A percentile compares a stretch with the other conserved stretches of the same genome.
phyloP scores from a whole-genome alignment of 192 early-diverging fungal species.

The Endogone sp. region DNA sequence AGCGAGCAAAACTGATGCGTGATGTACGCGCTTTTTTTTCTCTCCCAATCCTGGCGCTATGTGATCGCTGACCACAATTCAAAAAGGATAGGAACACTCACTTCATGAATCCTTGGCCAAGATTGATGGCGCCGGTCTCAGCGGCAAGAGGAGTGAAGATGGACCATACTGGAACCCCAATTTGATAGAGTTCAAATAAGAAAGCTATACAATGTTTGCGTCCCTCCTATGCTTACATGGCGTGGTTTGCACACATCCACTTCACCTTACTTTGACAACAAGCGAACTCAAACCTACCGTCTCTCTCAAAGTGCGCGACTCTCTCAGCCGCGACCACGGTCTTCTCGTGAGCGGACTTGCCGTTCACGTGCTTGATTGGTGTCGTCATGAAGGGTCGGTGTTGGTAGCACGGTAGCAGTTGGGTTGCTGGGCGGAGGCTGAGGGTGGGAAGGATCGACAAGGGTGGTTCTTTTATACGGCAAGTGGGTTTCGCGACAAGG shows the following conservation, averaged over 20 bases:
- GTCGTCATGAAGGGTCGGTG: background rate
- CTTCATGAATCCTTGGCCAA: slow-evolving; percentile 88
- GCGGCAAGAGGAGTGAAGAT: slow-evolving; percentile 84
- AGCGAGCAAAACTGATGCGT: background rate
- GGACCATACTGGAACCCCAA: slow-evolving; percentile 59
- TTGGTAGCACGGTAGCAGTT: background rate
- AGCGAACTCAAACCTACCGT: slow-evolving; percentile 36
- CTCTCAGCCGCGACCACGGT: slow-evolving; percentile 19
- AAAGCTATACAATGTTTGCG: background rate
- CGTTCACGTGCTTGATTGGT: background rate
- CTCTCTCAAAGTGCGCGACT: slow-evolving; percentile 50
- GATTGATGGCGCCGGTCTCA: slow-evolving; percentile 84
- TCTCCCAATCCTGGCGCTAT: no score
- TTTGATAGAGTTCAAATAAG: background rate
- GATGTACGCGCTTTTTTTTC: background rate
- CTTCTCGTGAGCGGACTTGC: background rate
- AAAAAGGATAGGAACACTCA: slow-evolving; percentile 22
- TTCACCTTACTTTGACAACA: background rate
- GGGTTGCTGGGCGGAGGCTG: background rate
- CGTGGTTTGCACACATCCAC: background rate
- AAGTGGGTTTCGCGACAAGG: background rate
- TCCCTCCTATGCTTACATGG: background rate
- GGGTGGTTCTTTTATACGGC: background rate
- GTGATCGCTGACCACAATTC: background rate
- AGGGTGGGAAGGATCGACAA: background rate